phyloP scores from a whole-genome alignment of 768 basidiomycete species.

The Boletus rufocinnamomeus region DNA sequence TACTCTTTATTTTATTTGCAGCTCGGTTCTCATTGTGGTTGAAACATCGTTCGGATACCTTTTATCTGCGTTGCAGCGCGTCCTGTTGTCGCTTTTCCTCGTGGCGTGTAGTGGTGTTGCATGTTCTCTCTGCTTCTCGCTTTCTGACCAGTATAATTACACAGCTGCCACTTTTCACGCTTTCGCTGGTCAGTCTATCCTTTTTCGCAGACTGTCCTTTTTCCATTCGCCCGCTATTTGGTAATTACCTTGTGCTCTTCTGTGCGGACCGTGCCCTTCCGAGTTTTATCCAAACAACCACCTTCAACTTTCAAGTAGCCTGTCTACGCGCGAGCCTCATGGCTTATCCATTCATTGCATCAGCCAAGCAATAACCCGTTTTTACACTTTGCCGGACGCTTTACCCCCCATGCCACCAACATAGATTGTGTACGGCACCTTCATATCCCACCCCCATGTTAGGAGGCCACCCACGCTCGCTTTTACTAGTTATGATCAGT shows the following conservation, averaged over 20 bases:
- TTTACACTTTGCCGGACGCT: constrained; percentile 28
- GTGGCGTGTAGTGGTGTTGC: constrained; percentile 34
- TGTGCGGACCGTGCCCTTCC: constrained; percentile 23
- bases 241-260: constrained; percentile 32
- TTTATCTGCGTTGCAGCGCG: constrained; percentile 27
- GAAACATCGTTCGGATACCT: constrained; percentile 39
- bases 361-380: constrained; percentile 21
- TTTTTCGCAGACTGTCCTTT: constrained; percentile 27
- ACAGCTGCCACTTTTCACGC: constrained; percentile 31
- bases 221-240: constrained; percentile 30
- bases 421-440: constrained; percentile 12
- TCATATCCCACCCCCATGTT: constrained; percentile 1
- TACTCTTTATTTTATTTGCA: constrained; percentile 39
- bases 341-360: constrained; percentile 32
- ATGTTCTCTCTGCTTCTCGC: constrained; percentile 31
- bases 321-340: constrained; percentile 19
- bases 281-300: constrained; percentile 18
- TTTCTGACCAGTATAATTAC: constrained; percentile 34
- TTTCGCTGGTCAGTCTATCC: constrained; percentile 26
- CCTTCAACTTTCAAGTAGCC: constrained; percentile 24
- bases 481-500: constrained; percentile 14
- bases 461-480: constrained; percentile 24
- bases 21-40: constrained; percentile 37
- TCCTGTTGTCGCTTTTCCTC: constrained; percentile 33
- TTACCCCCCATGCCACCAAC: constrained; percentile 21